Base-by-base conservation (phyloP, 257 asterid genomes). In the Apocynum venetum region DNA sequence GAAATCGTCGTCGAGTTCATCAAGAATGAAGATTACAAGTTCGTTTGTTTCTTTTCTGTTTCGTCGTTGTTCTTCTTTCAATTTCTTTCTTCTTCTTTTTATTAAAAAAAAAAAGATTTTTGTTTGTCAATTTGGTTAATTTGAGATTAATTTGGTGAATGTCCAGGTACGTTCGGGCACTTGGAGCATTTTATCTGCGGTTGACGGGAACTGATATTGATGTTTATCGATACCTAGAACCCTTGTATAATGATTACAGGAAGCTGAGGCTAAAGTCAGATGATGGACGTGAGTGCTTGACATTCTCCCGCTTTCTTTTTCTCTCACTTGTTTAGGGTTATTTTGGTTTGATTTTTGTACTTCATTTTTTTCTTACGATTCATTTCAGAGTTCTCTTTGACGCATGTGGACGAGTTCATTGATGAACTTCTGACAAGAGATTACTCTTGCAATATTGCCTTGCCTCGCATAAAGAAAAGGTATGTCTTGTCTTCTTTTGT, bases 1-100 rank as follows among this genome's bases (percentile, higher is more conserved):
- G 98, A 96, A 75, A 96, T 96, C 72, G 99, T 93, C 43, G 98
- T 96, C 52, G 99, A 93, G 70, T 93, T 96, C 82, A 96, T 96
- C 1, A 96, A 93, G 69, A 93, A 96, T 78, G 96, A 96, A 19
- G 99, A 93, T 79, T 96, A 93, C 85, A 91, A 96, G 96, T 93
- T 86, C n/a, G 74, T 71, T 86, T 19, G 69, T 71, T 71, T 15
- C 20, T 14, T 44, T 6, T 7, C 53, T 25, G 14, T 52, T 31
- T 52, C 3, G 13, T 20, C 3, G 3, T 41, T 36, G 10, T 72
- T 72, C 19, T 46, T 10, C 8, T 0, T 1, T 41, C 3, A 36
- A 15, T 68, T 4, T 68, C 11, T 9, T 71, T 47, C 0, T 71
- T 25, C 35, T 20, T n/a, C n/a, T 20, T 47, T 10, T 10, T 11